Evolutionary conservation across 2,329 filamentous ascomycete species (phyloP).

Genomic region (Colletotrichum sp.): DNA sequence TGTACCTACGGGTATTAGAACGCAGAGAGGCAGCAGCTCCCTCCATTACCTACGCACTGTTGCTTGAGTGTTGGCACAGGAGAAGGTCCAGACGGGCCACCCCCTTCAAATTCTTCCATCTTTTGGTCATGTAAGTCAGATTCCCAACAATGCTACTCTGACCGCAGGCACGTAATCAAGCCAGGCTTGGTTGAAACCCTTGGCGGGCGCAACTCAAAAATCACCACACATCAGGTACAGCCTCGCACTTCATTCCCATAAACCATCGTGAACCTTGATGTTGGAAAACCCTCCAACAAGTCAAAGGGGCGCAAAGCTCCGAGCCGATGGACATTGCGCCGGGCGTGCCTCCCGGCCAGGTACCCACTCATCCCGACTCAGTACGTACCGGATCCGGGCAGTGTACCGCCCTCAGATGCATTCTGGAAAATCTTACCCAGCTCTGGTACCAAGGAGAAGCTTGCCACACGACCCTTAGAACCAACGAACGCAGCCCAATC

Average conservation of each 20-base stretch:
- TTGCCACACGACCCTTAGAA: not conserved
- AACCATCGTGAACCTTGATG: not conserved
- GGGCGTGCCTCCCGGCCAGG: not conserved
- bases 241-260: not conserved
- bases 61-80: not conserved
- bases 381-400: not conserved
- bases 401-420: not conserved
- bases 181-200: not conserved
- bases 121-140: not conserved
- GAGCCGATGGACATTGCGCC: not conserved
- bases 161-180: not conserved
- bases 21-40: not conserved
- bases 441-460: not conserved
- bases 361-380: not conserved
- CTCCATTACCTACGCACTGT: not conserved
- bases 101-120: not conserved
- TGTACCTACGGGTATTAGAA: not conserved
- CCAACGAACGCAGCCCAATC: not conserved
- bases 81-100: not conserved
- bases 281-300: not conserved
- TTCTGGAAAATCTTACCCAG: slow-evolving; percentile 14
- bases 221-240: not conserved
- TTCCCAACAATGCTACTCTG: not conserved
- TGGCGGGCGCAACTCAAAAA: not conserved
- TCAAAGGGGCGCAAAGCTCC: not conserved